These are phyloP conservation scores for Lanmaoa pseudosensibilis DNA, from an alignment of 768 basidiomycete species.

Conservation along the genomic window DNA sequence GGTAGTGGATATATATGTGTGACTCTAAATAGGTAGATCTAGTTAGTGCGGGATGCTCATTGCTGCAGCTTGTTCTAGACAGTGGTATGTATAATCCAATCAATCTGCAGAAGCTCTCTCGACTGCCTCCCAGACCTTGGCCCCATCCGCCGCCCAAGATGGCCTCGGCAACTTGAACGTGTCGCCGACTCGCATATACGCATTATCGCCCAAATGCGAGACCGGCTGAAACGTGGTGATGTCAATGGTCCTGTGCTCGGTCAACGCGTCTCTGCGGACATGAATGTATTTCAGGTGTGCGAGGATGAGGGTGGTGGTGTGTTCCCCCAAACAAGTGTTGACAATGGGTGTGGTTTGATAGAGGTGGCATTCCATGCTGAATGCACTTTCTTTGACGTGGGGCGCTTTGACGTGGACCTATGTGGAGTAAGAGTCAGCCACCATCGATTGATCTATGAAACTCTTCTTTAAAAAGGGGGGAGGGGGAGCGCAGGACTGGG, in stretches of 20 bases:
- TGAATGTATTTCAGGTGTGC: conserved; percentile 43
- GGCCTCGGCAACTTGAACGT: conserved; percentile 15
- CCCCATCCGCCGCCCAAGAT: conserved; percentile 15
- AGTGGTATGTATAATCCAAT: neutral
- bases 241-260: conserved; percentile 36
- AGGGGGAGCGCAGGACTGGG: no score
- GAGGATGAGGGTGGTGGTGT: conserved; percentile 35
- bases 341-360: conserved; percentile 36
- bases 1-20: neutral
- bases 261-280: conserved; percentile 42
- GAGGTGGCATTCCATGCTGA: conserved; percentile 48
- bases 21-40: neutral
- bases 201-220: conserved; percentile 37
- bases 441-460: no score
- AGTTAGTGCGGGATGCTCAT: no score
- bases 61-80: neutral
- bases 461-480: no score
- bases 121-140: conserved; percentile 8
- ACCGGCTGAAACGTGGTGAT: conserved; percentile 36
- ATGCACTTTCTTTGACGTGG: conserved; percentile 45
- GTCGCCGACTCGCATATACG: conserved; percentile 32
- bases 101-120: neutral
- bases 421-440: no score
- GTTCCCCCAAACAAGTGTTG: conserved; percentile 27
- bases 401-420: conserved; percentile 38